phyloP scores from a whole-genome alignment of 176 grass and related monocot genomes.

The Musa itinerans region DNA sequence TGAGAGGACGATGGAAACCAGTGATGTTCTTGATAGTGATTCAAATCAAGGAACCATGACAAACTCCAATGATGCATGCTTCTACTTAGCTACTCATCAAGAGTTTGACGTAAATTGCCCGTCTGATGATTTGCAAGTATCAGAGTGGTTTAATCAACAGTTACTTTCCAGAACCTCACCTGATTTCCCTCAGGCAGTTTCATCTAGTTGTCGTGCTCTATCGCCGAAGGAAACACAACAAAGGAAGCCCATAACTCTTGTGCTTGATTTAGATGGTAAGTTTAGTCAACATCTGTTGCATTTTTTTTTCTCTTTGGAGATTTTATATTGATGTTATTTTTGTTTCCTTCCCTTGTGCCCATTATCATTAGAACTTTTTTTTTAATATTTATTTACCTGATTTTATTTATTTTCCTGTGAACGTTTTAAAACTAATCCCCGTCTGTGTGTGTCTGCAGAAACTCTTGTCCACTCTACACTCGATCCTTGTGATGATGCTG shows the following conservation, averaged over 20 bases:
- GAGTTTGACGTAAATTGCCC: slow-evolving; percentile 34
- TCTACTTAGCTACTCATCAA: slow-evolving; percentile 38
- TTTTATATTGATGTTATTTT: background rate
- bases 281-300: background rate
- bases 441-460: slow-evolving; percentile 52
- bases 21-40: slow-evolving; percentile 19
- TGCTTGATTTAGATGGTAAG: slow-evolving; percentile 99
- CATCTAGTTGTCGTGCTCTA: slow-evolving; percentile 11
- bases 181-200: slow-evolving; percentile 65
- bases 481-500: slow-evolving; percentile 46
- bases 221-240: slow-evolving; percentile 26
- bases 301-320: slow-evolving; percentile 11
- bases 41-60: slow-evolving; percentile 11
- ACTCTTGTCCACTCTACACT: slow-evolving; percentile 93
- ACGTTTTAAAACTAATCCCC: slow-evolving; percentile 12
- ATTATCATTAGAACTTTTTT: background rate
- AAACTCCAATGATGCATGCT: slow-evolving; percentile 49
- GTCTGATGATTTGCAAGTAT: slow-evolving; percentile 31
- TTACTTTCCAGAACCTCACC: slow-evolving; percentile 40
- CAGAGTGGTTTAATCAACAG: slow-evolving; percentile 49
- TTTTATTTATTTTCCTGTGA: background rate
- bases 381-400: background rate
- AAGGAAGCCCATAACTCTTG: slow-evolving; percentile 72
- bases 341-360: background rate
- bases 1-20: slow-evolving; percentile 37